Evolutionary conservation across 2,329 filamentous ascomycete species (phyloP).

Genomic region (Xylaria sp.): DNA sequence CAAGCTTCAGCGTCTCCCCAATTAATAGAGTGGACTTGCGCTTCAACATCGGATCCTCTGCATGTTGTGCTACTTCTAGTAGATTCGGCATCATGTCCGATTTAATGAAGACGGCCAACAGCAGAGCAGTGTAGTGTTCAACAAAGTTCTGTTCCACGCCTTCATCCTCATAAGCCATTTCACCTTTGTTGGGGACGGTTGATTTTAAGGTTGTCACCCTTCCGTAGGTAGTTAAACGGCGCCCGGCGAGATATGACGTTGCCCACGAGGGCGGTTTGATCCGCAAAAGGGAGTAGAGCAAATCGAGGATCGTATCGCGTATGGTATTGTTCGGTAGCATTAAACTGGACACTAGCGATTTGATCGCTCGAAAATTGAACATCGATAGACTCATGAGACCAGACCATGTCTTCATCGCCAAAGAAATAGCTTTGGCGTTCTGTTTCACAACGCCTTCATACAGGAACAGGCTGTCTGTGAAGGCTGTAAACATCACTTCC

Average conservation of each 20-base stretch:
- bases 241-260: conserved; percentile 91
- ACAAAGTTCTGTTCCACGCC: conserved; percentile 84
- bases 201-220: conserved; percentile 86
- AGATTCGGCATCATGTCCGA: conserved; percentile 75
- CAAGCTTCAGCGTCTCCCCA: conserved; percentile 89
- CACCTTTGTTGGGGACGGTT: conserved; percentile 58
- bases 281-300: conserved; percentile 81
- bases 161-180: conserved; percentile 70
- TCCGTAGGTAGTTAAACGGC: conserved; percentile 95
- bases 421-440: conserved; percentile 91
- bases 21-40: conserved; percentile 91
- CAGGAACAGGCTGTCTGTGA: conserved; percentile 82
- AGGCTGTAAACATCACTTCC: conserved; percentile 88
- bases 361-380: conserved; percentile 86
- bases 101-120: conserved; percentile 86
- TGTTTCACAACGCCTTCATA: conserved; percentile 76
- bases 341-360: conserved; percentile 77
- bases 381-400: conserved; percentile 89
- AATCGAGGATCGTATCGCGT: conserved; percentile 84
- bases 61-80: conserved; percentile 73
- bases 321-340: conserved; percentile 66
- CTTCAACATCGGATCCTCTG: conserved; percentile 76
- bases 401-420: conserved; percentile 91
- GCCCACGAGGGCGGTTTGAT: conserved; percentile 97
- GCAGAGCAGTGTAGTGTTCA: conserved; percentile 90